Percentiles rank a stretch among this genome's conserved stretches.
These are phyloP conservation scores for Pestalotiopsis sp. DNA, from an alignment of 2,329 filamentous ascomycete species.

Conservation along the genomic window DNA sequence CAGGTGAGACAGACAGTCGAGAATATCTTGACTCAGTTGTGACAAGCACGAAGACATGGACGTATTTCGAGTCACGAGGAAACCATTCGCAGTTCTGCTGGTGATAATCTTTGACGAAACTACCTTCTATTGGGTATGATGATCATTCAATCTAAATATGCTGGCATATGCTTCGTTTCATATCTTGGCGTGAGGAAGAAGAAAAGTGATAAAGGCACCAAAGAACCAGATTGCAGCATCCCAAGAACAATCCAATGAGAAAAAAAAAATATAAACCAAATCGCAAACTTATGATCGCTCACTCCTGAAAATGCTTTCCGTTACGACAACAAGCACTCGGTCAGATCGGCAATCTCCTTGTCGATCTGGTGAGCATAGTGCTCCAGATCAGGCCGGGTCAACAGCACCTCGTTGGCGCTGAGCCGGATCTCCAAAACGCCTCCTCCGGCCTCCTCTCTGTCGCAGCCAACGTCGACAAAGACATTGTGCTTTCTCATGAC, in stretches of 20 bases:
- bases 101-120: no score
- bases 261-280: not conserved
- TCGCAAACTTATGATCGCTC: not conserved
- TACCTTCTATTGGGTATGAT: not conserved
- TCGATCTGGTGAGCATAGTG: constrained; percentile 5
- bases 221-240: no score
- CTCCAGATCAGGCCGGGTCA: not conserved
- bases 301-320: not conserved
- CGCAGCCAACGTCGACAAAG: constrained; percentile 12
- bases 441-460: constrained; percentile 1
- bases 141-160: not conserved
- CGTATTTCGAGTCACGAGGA: no score
- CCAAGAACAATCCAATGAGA: not conserved
- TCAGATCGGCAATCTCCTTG: constrained; percentile 5
- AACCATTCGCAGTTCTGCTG: no score
- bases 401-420: constrained; percentile 9
- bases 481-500: constrained; percentile 13
- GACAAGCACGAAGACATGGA: no score
- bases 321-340: constrained; percentile 6
- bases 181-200: not conserved
- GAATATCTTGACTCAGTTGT: no score
- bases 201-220: not conserved
- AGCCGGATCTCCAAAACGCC: constrained; percentile 8
- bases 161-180: not conserved
- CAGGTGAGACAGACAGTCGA: no score